phyloP scores from a whole-genome alignment of 192 early-diverging fungal species.

The Helicostylum pulchrum region DNA sequence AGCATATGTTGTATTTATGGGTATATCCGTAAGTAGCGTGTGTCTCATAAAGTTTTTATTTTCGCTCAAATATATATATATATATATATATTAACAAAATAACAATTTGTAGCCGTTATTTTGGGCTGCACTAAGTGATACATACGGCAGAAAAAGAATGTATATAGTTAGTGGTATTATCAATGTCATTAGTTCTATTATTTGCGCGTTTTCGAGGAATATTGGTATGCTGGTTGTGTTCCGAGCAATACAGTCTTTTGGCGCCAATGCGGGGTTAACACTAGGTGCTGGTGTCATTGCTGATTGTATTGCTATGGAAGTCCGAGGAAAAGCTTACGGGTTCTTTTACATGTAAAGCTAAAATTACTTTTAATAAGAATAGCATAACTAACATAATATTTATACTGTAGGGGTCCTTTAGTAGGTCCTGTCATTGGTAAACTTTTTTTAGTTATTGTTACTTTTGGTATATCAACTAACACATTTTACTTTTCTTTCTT shows the following conservation, averaged over 20 bases:
- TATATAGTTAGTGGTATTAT: constrained; percentile 21
- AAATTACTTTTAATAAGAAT: no score
- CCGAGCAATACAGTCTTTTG: constrained; percentile 19
- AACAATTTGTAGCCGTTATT: constrained; percentile 24
- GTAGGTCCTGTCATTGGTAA: constrained; percentile 21
- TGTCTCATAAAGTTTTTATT: neutral
- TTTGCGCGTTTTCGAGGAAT: constrained; percentile 19
- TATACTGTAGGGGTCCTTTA: constrained; percentile 9
- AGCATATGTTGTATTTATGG: constrained; percentile 16
- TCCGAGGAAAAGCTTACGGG: constrained; percentile 24
- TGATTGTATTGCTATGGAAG: constrained; percentile 10
- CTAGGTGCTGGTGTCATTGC: constrained; percentile 22
- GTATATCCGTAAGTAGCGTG: constrained; percentile 10
- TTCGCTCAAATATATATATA: no score
- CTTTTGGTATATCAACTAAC: no score
- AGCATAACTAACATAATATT: no score
- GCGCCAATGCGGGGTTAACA: constrained; percentile 9
- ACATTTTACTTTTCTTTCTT: no score
- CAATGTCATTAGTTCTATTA: constrained; percentile 14
- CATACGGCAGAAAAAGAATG: constrained; percentile 22
- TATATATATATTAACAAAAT: no score
- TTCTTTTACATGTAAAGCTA: constrained; percentile 12
- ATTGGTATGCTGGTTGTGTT: constrained; percentile 12
- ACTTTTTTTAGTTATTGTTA: no score
- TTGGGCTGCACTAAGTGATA: constrained; percentile 26